Evolutionary conservation across 2,329 filamentous ascomycete genomes (phyloP).

Genomic region (Fusarium guadeloupense): DNA sequence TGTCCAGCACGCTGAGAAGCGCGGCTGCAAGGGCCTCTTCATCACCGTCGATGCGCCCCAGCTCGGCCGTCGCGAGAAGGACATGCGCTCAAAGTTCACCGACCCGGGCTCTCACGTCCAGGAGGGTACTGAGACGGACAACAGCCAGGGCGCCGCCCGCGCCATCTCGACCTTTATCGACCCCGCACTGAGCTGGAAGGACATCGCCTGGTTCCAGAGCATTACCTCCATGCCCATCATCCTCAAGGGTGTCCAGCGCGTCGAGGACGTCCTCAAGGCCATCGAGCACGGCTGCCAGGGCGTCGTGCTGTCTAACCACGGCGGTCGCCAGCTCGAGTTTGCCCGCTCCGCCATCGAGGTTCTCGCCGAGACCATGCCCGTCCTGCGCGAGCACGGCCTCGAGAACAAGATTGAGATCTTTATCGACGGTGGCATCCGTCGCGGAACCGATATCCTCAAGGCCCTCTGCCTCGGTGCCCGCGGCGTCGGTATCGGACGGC

Average conservation of each 20-base stretch:
- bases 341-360: constrained; percentile 90
- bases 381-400: constrained; percentile 77
- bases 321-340: constrained; percentile 92
- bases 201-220: constrained; percentile 90
- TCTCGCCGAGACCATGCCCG: constrained; percentile 91
- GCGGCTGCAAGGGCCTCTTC: constrained; percentile 95
- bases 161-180: constrained; percentile 98
- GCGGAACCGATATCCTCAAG: constrained; percentile 95
- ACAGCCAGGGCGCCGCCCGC: constrained; percentile 88
- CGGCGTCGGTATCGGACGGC: constrained; percentile 92
- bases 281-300: constrained; percentile 83
- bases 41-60: constrained; percentile 98
- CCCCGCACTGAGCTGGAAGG: constrained; percentile 90
- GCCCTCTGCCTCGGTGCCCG: constrained; percentile 90
- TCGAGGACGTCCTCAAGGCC: constrained; percentile 93
- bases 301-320: constrained; percentile 95
- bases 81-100: constrained; percentile 93
- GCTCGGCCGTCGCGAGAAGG: constrained; percentile 93
- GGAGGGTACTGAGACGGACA: constrained; percentile 78
- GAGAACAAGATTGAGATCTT: constrained; percentile 85
- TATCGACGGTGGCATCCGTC: constrained; percentile 88
- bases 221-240: constrained; percentile 96
- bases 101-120: constrained; percentile 88
- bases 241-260: constrained; percentile 94
- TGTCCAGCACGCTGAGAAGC: constrained; percentile 87